Evolutionary conservation across 148 eudicot genomes (phyloP), one percentile per base, ranked within the genome.

Genomic region (Dianthus caryophyllus): DNA sequence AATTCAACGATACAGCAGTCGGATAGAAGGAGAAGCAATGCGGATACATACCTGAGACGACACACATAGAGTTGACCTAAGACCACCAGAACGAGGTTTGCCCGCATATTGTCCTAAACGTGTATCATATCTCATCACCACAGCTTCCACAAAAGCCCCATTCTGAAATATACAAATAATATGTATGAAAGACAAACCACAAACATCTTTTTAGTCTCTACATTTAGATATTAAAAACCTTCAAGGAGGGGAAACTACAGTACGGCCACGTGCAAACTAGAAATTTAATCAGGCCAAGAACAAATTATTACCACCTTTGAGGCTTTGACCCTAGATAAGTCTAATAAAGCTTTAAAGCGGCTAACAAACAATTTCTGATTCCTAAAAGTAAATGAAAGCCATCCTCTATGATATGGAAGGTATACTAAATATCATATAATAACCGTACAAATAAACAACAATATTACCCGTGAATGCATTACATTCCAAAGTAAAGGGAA

Each of bases 101-200:
- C 97, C 98, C 24, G 79, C 88, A 71, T 74, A 90, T 69, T 63
- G 83, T 53, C 98, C 98, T 77, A 94, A 68, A 69, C 98, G 85
- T 6, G 95, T 38, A 74, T 94, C 98, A 72, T 94, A 94, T 72
- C 92, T 84, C 98, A 94, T 90, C 69, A 94, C 80, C 71, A 94
- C 98, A 69, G 97, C 90, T 78, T 94, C 98, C 65, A 94, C 87
- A 64, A 80, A 86, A 52, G 86, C 92, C 48, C 96, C 98, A 78
- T 81, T 94, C 98, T 93, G 77, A 68, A 73, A 62, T 67, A 58
- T 17, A 56, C 29, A 36, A 50, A 2, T 27, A 36, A 57, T 1
- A 65, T n/a, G 41, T 20, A 21, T 48, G 44, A 70, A 49, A 15
- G 54, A 10, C 27, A 41, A 55, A 59, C 29, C 65, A 61, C 9